These are phyloP conservation scores for Crithidia fasciculata DNA, from an alignment of 208 protist species.

Conservation along the genomic window DNA sequence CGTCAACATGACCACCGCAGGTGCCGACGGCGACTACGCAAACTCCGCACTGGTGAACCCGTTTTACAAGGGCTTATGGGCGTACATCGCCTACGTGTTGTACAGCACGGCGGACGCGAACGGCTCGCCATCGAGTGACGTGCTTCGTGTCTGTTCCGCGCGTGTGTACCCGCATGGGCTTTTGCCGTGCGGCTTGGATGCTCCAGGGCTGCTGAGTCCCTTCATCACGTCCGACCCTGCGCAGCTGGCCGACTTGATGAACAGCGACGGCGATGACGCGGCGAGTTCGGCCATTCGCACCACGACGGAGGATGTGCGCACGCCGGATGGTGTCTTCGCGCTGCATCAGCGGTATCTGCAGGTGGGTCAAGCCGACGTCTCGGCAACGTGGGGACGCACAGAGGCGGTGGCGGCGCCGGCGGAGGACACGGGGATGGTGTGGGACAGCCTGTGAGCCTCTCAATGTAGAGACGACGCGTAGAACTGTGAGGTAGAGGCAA, in stretches of 20 bases:
- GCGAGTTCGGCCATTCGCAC: conserved; percentile 19
- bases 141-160: conserved; percentile 53
- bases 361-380: conserved; percentile 28
- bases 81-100: conserved; percentile 32
- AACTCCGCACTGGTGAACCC: conserved; percentile 59
- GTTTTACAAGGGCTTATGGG: conserved; percentile 75
- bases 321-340: conserved; percentile 32
- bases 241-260: conserved; percentile 18
- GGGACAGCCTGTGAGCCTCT: conserved; percentile 16
- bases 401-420: not conserved
- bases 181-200: conserved; percentile 71
- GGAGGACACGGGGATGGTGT: conserved; percentile 27
- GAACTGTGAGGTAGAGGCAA: not conserved
- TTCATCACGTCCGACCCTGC: conserved; percentile 52
- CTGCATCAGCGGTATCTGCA: conserved; percentile 61
- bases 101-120: conserved; percentile 14
- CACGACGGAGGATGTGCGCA: conserved; percentile 23
- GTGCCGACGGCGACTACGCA: conserved; percentile 35
- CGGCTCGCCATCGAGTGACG: conserved; percentile 25
- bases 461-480: not conserved
- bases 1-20: conserved; percentile 60
- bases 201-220: conserved; percentile 52
- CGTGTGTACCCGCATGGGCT: conserved; percentile 69
- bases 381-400: not conserved
- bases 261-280: conserved; percentile 3